Percentiles rank a stretch among this genome's conserved stretches.
Evolutionary conservation across 495 filamentous ascomycete species (phyloP).

Genomic region (Staphylotrichum tortipilum): DNA sequence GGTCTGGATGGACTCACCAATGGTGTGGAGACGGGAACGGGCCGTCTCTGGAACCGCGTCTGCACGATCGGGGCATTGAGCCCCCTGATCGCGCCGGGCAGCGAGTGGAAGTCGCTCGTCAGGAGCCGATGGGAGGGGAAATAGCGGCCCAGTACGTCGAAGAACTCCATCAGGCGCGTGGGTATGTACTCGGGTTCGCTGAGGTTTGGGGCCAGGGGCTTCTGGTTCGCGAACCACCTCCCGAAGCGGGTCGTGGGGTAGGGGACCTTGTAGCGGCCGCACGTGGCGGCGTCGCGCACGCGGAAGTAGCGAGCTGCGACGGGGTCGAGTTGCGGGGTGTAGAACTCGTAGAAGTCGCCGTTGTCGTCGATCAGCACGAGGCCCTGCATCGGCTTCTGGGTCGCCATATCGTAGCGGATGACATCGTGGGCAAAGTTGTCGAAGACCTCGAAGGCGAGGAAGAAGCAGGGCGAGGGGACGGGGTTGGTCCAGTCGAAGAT

Average conservation of each 20-base stretch:
- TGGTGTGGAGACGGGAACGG: constrained; percentile 82
- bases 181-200: constrained; percentile 85
- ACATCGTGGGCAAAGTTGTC: constrained; percentile 97
- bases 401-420: constrained; percentile 73
- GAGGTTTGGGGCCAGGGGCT: constrained; percentile 67
- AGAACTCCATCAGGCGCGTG: constrained; percentile 91
- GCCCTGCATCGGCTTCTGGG: constrained; percentile 72
- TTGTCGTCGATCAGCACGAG: constrained; percentile 71
- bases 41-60: constrained; percentile 77
- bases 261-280: constrained; percentile 38
- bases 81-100: constrained; percentile 75
- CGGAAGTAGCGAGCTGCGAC: constrained; percentile 73
- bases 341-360: constrained; percentile 95
- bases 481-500: constrained; percentile 89
- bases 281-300: constrained; percentile 57
- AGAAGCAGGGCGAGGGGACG: constrained; percentile 87
- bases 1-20: constrained; percentile 54
- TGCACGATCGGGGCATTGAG: constrained; percentile 92
- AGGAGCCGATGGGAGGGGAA: constrained; percentile 86
- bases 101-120: constrained; percentile 78
- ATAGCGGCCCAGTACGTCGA: constrained; percentile 72
- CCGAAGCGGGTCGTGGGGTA: constrained; percentile 50
- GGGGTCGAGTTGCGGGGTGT: constrained; percentile 68
- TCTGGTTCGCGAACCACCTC: constrained; percentile 46
- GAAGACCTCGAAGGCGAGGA: constrained; percentile 96